Evolutionary conservation across 2,329 filamentous ascomycete species (phyloP), one percentile per base, ranked within the genome.

Genomic region (Fusarium sororula): DNA sequence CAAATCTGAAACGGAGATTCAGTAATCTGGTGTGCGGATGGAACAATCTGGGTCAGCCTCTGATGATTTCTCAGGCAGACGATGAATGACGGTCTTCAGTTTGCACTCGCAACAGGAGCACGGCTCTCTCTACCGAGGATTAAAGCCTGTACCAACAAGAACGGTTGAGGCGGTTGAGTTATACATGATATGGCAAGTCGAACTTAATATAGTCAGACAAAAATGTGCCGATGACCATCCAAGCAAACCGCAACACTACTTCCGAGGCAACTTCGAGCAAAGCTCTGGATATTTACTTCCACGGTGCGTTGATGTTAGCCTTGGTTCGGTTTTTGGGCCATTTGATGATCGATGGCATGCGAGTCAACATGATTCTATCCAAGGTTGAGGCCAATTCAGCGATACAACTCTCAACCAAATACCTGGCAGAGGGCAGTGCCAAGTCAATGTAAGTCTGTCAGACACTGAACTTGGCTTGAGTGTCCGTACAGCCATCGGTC

Each of bases 111-210:
- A 35, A 38, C 28, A 41, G 57, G 42, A 41, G 44, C 41, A 51
- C 58, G 35, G 38, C 44, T 44, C 26, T 42, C 22, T 48, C 22
- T 38, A 39, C 24, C 30, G 26, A 35, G 28, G 9, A 57, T 22
- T 11, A 20, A 53, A 45, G 20, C 30, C 38, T 51, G n/a, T 35
- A 24, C 22, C 18, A 18, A 54, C 26, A 38, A 44, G 47, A 44
- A 47, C 35, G 47, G 61, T n/a, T 59, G 66, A 28, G 66, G 66
- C 53, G 44, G 39, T 50, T 60, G 54, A 74, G 44, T 50, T 62
- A 42, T n/a, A 38, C 26, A 20, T 48, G 14, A 70, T 41, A 30
- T 22, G 44, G 26, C 44, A 32, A 51, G 32, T n/a, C 20, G 24
- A 58, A 38, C 20, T 22, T n/a, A 26, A 15, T 26, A 28, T 37